Evolutionary conservation across 192 early-diverging fungal species (phyloP).

Genomic region (Allomyces macrogynus): DNA sequence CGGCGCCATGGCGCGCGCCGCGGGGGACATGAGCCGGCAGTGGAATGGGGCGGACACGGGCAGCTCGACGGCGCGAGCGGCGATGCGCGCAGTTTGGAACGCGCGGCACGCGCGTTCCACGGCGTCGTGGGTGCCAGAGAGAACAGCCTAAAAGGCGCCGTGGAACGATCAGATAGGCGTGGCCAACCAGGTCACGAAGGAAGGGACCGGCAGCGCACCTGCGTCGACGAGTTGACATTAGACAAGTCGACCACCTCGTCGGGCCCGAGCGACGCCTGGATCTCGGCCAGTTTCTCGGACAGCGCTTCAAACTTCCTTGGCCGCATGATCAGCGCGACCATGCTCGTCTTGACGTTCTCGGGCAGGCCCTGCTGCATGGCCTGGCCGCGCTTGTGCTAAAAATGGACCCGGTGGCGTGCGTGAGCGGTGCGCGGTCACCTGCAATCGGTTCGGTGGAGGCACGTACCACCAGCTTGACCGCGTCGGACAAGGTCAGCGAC

Average conservation of each 20-base stretch:
- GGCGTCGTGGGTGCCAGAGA: constrained; percentile 69
- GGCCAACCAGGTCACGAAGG: constrained; percentile 2
- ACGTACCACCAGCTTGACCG: constrained; percentile 60
- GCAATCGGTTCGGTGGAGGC: neutral
- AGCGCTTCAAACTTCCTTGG: constrained; percentile 49
- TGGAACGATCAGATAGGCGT: neutral
- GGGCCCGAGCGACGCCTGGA: constrained; percentile 31
- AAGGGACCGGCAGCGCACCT: neutral
- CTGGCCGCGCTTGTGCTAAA: constrained; percentile 54
- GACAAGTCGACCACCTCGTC: constrained; percentile 71
- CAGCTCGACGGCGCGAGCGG: constrained; percentile 67
- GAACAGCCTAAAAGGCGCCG: constrained; percentile 63
- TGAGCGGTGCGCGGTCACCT: constrained; percentile 1
- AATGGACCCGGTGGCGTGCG: neutral
- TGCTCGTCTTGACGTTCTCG: constrained; percentile 47
- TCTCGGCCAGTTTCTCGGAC: constrained; percentile 39
- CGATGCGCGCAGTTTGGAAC: constrained; percentile 59
- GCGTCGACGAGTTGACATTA: constrained; percentile 45
- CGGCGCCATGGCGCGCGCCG: constrained; percentile 47
- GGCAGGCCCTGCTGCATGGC: constrained; percentile 63
- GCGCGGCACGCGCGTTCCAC: constrained; percentile 65
- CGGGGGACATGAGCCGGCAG: constrained; percentile 75
- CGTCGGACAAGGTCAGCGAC: constrained; percentile 48
- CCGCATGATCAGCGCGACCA: constrained; percentile 73
- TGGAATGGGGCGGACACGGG: constrained; percentile 96